Evolutionary conservation across 306 rosid genomes (phyloP).

Genomic region (Quercus cerris): DNA sequence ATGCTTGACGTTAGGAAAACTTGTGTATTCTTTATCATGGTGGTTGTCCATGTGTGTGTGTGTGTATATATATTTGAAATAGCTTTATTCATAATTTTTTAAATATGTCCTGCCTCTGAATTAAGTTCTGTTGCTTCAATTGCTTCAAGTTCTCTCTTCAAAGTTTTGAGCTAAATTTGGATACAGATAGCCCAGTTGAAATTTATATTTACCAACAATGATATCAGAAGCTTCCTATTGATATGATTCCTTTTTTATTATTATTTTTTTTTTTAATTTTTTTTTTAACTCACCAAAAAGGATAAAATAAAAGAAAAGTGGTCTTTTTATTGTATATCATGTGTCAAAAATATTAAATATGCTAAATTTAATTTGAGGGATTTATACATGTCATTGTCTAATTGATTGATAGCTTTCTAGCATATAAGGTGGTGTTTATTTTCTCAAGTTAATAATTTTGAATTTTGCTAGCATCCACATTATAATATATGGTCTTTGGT

Average conservation of each 20-base stretch:
- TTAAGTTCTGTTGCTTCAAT: neutral
- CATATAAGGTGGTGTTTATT: neutral
- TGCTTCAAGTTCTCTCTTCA: neutral
- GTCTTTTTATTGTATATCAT: neutral
- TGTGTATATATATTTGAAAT: neutral
- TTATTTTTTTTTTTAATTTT: too few species aligned
- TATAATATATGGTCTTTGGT: too few species aligned
- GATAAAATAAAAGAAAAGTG: neutral
- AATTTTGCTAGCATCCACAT: too few species aligned
- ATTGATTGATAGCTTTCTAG: neutral
- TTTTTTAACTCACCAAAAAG: too few species aligned
- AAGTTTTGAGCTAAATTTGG: neutral
- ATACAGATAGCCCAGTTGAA: neutral
- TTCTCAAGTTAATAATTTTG: too few species aligned
- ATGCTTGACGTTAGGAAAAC: slow-evolving; percentile 18
- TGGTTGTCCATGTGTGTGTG: neutral
- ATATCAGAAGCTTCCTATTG: neutral
- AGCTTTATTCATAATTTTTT: slow-evolving; percentile 15
- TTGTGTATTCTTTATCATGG: neutral
- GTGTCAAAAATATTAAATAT: neutral
- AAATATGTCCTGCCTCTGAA: slow-evolving; percentile 11
- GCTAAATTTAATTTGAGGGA: neutral
- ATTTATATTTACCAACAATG: neutral
- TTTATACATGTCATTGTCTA: neutral
- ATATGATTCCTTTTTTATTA: neutral